A percentile compares a stretch with the other conserved stretches of the same genome.
These are phyloP conservation scores for Xylaria sp. DNA, from an alignment of 495 filamentous ascomycete species.

Conservation along the genomic window DNA sequence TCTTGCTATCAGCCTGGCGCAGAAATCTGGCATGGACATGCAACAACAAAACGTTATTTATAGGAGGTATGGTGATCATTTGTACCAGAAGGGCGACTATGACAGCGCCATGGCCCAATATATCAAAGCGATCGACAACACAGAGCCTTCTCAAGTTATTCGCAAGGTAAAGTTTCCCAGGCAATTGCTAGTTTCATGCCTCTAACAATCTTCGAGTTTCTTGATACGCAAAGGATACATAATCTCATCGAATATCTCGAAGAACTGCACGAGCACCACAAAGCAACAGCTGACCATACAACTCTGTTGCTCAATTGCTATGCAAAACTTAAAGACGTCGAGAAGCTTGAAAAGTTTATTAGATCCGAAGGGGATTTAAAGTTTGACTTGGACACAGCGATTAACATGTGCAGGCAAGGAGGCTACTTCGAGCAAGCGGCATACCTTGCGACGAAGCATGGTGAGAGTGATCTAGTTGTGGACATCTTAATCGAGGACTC, in stretches of 20 bases:
- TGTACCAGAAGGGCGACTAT: conserved; percentile 95
- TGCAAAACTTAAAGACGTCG: conserved; percentile 94
- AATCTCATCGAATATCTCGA: conserved; percentile 98
- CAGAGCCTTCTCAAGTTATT: conserved; percentile 93
- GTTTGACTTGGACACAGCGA: conserved; percentile 96
- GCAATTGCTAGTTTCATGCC: conserved; percentile 5
- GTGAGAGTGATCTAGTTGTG: conserved; percentile 91
- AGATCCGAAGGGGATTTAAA: conserved; percentile 93
- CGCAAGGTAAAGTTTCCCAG: conserved; percentile 67
- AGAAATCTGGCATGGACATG: conserved; percentile 79
- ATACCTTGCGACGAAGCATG: conserved; percentile 91
- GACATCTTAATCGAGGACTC: conserved; percentile 96
- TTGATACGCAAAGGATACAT: conserved; percentile 95
- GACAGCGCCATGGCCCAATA: conserved; percentile 99
- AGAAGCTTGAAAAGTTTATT: conserved; percentile 95
- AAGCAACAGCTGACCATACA: conserved; percentile 94
- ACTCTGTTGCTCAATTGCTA: conserved; percentile 96
- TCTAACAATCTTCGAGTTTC: conserved; percentile 63
- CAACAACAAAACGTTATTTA: conserved; percentile 89
- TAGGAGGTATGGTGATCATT: conserved; percentile 90
- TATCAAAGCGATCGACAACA: conserved; percentile 92
- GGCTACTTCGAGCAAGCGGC: conserved; percentile 98
- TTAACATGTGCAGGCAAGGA: conserved; percentile 96
- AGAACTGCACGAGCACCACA: conserved; percentile 92
- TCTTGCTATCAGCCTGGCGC: conserved; percentile 89